Percentiles rank a stretch among this genome's conserved stretches.
These are phyloP conservation scores for Verticillium klebahnii DNA, from an alignment of 2,329 filamentous ascomycete genomes.

Conservation along the genomic window DNA sequence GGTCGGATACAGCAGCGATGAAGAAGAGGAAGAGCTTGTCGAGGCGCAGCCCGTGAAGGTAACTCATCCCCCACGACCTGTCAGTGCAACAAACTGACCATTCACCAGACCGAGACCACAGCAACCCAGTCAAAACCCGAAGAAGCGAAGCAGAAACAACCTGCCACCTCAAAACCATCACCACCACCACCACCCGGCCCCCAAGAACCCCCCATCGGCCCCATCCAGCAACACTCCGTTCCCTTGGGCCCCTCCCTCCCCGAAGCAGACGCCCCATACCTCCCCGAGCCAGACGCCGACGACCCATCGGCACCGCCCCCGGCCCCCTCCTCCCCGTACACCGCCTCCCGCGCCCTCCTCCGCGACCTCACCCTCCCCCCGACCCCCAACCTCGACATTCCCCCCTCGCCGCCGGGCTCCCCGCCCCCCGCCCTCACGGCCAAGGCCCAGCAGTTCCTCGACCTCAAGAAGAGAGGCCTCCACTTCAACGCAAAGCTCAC, in stretches of 20 bases:
- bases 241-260: constrained; percentile 36
- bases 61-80: background rate
- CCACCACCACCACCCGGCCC: background rate
- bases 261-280: constrained; percentile 16
- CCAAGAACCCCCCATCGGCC: constrained; percentile 17
- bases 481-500: constrained; percentile 77
- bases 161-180: background rate
- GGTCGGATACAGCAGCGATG: constrained; percentile 47
- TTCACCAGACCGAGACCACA: background rate
- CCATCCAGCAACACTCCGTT: constrained; percentile 23
- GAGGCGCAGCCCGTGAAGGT: constrained; percentile 4
- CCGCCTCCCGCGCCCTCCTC: constrained; percentile 57
- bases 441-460: constrained; percentile 70
- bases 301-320: constrained; percentile 9
- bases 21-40: constrained; percentile 32
- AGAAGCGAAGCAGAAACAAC: background rate
- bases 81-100: background rate
- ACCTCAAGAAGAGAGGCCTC: constrained; percentile 69
- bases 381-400: constrained; percentile 68
- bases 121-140: background rate
- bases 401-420: constrained; percentile 64
- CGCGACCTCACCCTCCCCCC: constrained; percentile 71
- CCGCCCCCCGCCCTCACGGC: constrained; percentile 48
- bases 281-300: background rate
- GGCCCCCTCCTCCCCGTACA: constrained; percentile 61